These are phyloP conservation scores for Saprolegnia parasitica DNA, from an alignment of 352 stramenopile genomes.

Conservation along the genomic window DNA sequence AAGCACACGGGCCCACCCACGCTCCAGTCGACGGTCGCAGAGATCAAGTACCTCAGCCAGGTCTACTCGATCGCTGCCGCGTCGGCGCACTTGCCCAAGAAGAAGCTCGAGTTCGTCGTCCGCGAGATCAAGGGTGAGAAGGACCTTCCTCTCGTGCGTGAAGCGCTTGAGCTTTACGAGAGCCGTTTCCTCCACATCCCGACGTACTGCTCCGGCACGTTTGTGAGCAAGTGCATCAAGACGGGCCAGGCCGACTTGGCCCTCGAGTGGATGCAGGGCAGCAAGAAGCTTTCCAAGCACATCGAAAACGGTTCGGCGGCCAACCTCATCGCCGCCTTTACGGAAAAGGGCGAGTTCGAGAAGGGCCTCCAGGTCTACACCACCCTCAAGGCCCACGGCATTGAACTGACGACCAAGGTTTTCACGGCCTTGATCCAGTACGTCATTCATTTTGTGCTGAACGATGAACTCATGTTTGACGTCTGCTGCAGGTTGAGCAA, in stretches of 20 bases:
- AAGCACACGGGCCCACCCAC: conserved; percentile 27
- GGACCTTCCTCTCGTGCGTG: conserved; percentile 62
- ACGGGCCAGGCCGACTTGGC: conserved; percentile 50
- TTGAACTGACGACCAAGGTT: conserved; percentile 61
- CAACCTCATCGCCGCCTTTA: conserved; percentile 65
- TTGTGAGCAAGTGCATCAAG: conserved; percentile 63
- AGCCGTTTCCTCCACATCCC: conserved; percentile 72
- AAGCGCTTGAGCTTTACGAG: conserved; percentile 70
- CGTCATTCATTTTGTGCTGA: conserved; percentile 18
- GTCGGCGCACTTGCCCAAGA: conserved; percentile 69
- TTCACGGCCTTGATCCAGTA: conserved; percentile 70
- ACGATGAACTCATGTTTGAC: not conserved
- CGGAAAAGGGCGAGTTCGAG: conserved; percentile 45
- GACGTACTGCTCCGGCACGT: conserved; percentile 53
- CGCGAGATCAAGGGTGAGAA: conserved; percentile 73
- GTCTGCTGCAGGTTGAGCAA: conserved; percentile 32
- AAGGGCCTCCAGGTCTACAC: conserved; percentile 54
- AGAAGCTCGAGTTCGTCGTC: conserved; percentile 81
- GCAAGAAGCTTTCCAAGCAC: conserved; percentile 70
- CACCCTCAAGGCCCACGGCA: conserved; percentile 45
- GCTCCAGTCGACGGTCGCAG: conserved; percentile 19
- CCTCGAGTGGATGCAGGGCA: conserved; percentile 62
- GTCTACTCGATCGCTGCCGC: conserved; percentile 61
- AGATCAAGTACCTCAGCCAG: conserved; percentile 24
- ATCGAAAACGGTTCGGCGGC: conserved; percentile 74